Evolutionary conservation across 1,284 basidiomycete genomes (phyloP).

Genomic region (Heliocybe sulcata): DNA sequence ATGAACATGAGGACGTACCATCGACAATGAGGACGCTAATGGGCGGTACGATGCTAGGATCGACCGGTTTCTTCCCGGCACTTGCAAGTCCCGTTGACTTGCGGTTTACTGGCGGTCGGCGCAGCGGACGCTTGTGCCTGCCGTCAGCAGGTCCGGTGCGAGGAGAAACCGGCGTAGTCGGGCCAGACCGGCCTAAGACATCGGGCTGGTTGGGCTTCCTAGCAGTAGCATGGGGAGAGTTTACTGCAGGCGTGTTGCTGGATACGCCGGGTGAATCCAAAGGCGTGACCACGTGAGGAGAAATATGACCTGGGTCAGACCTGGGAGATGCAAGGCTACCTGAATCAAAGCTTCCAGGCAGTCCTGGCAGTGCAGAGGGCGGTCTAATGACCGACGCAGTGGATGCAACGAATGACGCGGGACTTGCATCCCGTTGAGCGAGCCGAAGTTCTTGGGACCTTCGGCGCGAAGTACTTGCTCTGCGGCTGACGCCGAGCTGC

Average conservation of each 20-base stretch:
- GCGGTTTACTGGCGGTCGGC: background rate
- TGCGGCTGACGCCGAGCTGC: background rate
- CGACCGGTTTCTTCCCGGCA: conserved; percentile 20
- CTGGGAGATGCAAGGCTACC: background rate
- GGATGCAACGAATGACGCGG: background rate
- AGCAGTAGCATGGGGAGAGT: background rate
- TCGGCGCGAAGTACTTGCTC: background rate
- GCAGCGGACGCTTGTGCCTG: background rate
- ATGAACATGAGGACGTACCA: conserved; percentile 38
- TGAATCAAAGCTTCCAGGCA: background rate
- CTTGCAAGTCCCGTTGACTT: conserved; percentile 4
- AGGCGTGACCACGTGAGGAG: background rate
- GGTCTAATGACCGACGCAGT: background rate
- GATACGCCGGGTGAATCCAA: background rate
- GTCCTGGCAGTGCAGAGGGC: background rate
- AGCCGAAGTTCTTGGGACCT: background rate
- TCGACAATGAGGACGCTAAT: conserved; percentile 96
- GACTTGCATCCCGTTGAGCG: background rate
- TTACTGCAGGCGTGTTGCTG: background rate
- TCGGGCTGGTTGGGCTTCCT: background rate
- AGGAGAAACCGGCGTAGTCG: background rate
- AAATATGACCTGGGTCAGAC: background rate
- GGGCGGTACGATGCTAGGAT: conserved; percentile 76
- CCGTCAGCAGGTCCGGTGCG: background rate
- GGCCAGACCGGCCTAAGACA: background rate